Evolutionary conservation across 148 eudicot species (phyloP), one percentile per base, ranked within the genome.

Genomic region (Bassia scoparia): DNA sequence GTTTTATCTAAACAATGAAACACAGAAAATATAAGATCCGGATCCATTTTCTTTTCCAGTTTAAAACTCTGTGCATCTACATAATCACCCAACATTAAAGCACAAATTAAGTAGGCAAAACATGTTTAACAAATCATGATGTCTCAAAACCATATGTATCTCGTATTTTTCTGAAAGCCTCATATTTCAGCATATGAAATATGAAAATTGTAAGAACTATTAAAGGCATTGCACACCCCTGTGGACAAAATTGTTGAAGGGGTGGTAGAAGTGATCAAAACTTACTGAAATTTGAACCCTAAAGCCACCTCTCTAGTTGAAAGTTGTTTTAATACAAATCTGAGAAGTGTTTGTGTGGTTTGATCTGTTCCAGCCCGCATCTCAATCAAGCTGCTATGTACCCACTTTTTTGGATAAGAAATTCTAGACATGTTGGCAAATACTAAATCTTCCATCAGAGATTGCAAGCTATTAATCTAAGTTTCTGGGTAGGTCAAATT

Each of bases 1-100:
- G 83, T 79, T 95, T 95, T 37, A 95, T 95, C 98, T 95, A 71
- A 44, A 62, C 15, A 44, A 29, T 60, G 53, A 69, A 71, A 66
- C 38, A 75, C 68, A 20, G 69, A 65, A 34, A 46, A 54, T 26
- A 8, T 62, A 72, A 44, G 76, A 54, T 38, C 35, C 56, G 11
- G 5, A 62, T n/a, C 44, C 74, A 41, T 61, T 30, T 46, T 58
- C 18, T 30, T 37, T 58, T 65, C 26, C 6, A 17, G 60, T 30
- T 1, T 17, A 2, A 24, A 37, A 27, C 10, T 31, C 34, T 13
- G 30, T 18, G 49, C 17, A 35, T 12, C 48, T 38, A 74, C 18
- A 38, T 10, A 29, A 44, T 31, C 24, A 43, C 67, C 52, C 50
- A 30, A 67, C 58, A 5, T 31, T 44, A 65, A 68, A n/a, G 65